Evolutionary conservation across 2,329 filamentous ascomycete genomes (phyloP).

Genomic region (Westerdykella aurantiaca): DNA sequence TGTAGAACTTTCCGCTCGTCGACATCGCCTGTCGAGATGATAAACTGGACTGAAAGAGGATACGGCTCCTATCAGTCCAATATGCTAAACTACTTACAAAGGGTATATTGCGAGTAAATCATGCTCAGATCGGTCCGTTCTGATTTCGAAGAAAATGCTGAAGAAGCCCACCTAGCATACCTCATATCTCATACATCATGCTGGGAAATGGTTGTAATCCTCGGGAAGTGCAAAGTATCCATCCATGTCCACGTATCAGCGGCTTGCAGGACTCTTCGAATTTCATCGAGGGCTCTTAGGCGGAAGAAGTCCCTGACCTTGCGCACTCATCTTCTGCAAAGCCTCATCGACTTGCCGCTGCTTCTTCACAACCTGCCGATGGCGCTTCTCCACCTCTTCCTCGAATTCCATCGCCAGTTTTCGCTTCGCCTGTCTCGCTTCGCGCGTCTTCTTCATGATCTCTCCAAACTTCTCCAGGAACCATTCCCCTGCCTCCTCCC

Average conservation of each 20-base stretch:
- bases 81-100: no score
- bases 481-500: slow-evolving; percentile 59
- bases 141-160: no score
- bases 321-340: slow-evolving; percentile 49
- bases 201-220: no score
- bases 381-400: slow-evolving; percentile 49
- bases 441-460: slow-evolving; percentile 48
- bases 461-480: slow-evolving; percentile 51
- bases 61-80: no score
- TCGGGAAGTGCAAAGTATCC: no score
- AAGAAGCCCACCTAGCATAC: no score
- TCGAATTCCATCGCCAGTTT: slow-evolving; percentile 51
- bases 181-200: no score
- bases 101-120: no score
- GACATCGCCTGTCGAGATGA: no score
- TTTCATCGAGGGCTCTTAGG: slow-evolving; percentile 35
- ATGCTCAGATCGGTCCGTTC: no score
- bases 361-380: slow-evolving; percentile 47
- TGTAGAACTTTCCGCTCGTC: no score
- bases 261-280: not conserved
- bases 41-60: no score
- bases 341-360: slow-evolving; percentile 46
- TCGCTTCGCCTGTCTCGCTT: slow-evolving; percentile 50
- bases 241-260: not conserved
- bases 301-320: slow-evolving; percentile 48